Base-by-base conservation (phyloP, 441 rosid species). In the Geranium incanum region DNA sequence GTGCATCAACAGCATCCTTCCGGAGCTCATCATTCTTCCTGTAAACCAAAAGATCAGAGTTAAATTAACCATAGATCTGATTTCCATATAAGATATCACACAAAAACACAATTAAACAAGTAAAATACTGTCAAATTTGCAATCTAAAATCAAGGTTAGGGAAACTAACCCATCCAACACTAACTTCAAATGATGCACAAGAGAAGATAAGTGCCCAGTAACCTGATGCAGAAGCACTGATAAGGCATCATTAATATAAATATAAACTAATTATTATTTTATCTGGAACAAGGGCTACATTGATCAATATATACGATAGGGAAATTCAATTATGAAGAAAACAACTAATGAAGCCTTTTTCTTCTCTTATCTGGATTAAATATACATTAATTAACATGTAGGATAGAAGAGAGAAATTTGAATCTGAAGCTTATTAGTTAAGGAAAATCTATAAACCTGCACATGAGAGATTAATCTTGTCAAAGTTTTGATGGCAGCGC, bases 171-270 rank as follows among this genome's bases (percentile, higher is more conserved):
- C 99, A 85, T 93, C 98, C 87, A 95, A 83, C 48, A 96, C 98
- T 73, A 96, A 85, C 88, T 93, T 96, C 86, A 96, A 82, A 83
- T 93, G 97, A 86, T 96, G 97, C 83, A 90, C 99, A 68, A 96
- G 97, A 72, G 96, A 78, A 67, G 98, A 93, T 71, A 91, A 91
- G 76, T 96, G 97, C 72, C 98, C 99, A 55, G 97, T 84, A 71
- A 96, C 99, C 99, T 96, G 85, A 70, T 36, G 41, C 78, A 73
- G 76, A 57, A 72, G 72, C 73, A 72, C 71, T 73, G 4, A 69
- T 33, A 69, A 78, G 28, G 77, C 38, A 72, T 45, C 52, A 73
- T 57, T 43, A 48, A 38, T 1, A 33, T 4, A 23, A 57, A 67
- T 48, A 4, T 48, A 48, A 15, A 48, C n/a, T 4, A 48, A 15